Evolutionary conservation across 345 rosid genomes (phyloP).

Genomic region (Eutrema yunnanense): DNA sequence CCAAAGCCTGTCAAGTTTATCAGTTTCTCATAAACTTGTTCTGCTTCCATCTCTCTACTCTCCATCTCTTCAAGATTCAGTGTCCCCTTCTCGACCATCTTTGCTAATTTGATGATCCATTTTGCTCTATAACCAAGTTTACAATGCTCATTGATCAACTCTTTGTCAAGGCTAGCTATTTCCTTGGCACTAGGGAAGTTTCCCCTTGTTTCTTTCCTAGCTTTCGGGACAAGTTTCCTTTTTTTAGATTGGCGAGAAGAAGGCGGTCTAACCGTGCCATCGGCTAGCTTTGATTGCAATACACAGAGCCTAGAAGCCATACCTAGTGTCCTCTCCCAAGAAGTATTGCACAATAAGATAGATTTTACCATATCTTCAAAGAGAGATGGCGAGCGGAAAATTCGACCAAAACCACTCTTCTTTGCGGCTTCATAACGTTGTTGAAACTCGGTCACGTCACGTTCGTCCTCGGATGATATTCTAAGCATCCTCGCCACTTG

Average conservation of each 20-base stretch:
- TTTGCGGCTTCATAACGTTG: slow-evolving; percentile 31
- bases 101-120: slow-evolving; percentile 26
- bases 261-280: neutral
- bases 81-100: slow-evolving; percentile 16
- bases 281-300: slow-evolving; percentile 26
- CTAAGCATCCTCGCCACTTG: slow-evolving; percentile 50
- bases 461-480: slow-evolving; percentile 31
- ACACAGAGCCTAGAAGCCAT: slow-evolving; percentile 46
- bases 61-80: slow-evolving; percentile 24
- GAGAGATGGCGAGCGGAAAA: slow-evolving; percentile 45
- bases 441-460: slow-evolving; percentile 34
- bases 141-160: slow-evolving; percentile 20
- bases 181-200: slow-evolving; percentile 46
- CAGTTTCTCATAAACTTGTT: neutral
- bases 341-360: slow-evolving; percentile 40
- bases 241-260: neutral
- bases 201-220: neutral
- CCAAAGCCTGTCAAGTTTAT: slow-evolving; percentile 38
- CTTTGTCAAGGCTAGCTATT: slow-evolving; percentile 21
- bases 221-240: neutral
- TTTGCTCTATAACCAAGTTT: slow-evolving; percentile 45
- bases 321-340: slow-evolving; percentile 36
- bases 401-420: slow-evolving; percentile 34
- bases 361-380: slow-evolving; percentile 54
- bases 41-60: neutral